A percentile compares a stretch with the other conserved stretches of the same genome.
phyloP scores from a whole-genome alignment of 2,329 filamentous ascomycete species.

The Metarhizium brunneum region DNA sequence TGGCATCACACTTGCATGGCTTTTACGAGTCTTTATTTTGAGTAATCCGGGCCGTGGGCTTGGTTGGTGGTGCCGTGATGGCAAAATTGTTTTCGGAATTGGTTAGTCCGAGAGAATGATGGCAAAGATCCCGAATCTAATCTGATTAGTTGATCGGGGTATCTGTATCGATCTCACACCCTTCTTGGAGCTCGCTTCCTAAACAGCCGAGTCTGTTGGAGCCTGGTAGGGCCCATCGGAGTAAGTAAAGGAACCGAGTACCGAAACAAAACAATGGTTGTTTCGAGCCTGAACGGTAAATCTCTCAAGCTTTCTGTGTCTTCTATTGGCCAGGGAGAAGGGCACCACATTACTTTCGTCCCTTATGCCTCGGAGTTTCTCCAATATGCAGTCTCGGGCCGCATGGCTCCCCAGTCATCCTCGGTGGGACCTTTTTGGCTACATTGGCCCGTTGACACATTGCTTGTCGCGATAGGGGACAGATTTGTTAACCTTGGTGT shows the following conservation, averaged over 20 bases:
- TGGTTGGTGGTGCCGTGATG: background rate
- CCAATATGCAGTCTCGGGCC: background rate
- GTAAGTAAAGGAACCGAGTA: background rate
- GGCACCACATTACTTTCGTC: background rate
- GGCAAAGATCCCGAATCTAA: background rate
- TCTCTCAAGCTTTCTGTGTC: too few relatives aligned
- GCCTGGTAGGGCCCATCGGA: background rate
- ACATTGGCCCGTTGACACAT: background rate
- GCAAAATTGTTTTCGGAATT: background rate
- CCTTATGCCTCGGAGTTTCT: background rate
- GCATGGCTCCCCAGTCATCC: background rate
- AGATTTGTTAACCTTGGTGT: background rate
- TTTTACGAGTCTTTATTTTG: background rate
- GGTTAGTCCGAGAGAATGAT: background rate
- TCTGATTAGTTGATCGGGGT: background rate
- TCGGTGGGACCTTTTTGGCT: background rate
- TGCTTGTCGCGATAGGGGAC: background rate
- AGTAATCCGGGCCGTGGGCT: background rate
- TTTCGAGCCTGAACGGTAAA: too few relatives aligned
- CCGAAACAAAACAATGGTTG: background rate
- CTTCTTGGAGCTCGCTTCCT: background rate
- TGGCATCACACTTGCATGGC: background rate
- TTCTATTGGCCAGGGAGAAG: too few relatives aligned
- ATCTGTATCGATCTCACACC: background rate
- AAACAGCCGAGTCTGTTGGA: background rate